A percentile compares a stretch with the other conserved stretches of the same genome.
phyloP scores from a whole-genome alignment of 208 protist species.

The Trypanosoma platydactyli region DNA sequence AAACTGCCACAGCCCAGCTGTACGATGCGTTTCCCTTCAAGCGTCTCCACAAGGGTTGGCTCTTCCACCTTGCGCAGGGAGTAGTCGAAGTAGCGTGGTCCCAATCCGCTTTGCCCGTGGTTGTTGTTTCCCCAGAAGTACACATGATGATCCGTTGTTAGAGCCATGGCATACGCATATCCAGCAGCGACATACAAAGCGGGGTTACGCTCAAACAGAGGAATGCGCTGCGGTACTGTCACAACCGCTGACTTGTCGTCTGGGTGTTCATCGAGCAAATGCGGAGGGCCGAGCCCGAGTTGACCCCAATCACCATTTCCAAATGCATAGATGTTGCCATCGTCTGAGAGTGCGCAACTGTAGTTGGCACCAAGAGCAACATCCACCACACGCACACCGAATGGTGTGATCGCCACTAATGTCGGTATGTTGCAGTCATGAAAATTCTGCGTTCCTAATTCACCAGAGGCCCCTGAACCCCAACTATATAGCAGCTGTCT shows the following conservation, averaged over 20 bases:
- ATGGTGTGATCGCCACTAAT: conserved; percentile 59
- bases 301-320: conserved; percentile 88
- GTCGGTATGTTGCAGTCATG: conserved; percentile 58
- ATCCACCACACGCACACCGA: conserved; percentile 58
- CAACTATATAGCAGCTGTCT: conserved; percentile 80
- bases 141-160: conserved; percentile 66
- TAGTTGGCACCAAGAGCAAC: conserved; percentile 86
- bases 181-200: conserved; percentile 64
- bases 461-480: conserved; percentile 71
- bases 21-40: conserved; percentile 68
- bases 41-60: conserved; percentile 60
- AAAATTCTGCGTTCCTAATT: conserved; percentile 76
- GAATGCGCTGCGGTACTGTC: conserved; percentile 66
- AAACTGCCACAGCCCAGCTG: conserved; percentile 86
- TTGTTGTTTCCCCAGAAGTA: conserved; percentile 93
- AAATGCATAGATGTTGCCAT: conserved; percentile 74
- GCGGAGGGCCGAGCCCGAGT: conserved; percentile 60
- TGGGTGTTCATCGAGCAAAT: conserved; percentile 41
- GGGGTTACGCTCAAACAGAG: conserved; percentile 60
- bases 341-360: conserved; percentile 60
- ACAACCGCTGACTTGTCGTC: conserved; percentile 46
- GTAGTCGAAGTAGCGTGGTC: conserved; percentile 52
- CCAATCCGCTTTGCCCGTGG: conserved; percentile 85
- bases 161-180: conserved; percentile 85
- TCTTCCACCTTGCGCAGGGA: conserved; percentile 64